Evolutionary conservation across 2,329 filamentous ascomycete genomes (phyloP).

Genomic region (Aspergillus flavus): DNA sequence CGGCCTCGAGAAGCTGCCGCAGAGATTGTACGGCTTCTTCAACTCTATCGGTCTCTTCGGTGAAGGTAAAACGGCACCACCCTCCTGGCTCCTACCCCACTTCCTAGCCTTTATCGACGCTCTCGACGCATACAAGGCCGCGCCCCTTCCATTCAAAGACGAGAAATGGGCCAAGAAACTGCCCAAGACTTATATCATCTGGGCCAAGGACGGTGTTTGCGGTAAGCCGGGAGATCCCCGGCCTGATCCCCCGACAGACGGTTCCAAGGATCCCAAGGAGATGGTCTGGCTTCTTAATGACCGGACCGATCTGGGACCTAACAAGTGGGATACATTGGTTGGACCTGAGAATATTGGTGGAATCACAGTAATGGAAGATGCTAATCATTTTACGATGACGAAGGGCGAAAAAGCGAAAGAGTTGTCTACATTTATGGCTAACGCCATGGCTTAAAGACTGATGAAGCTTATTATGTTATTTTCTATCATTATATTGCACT

Average conservation of each 20-base stretch:
- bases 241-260: constrained; percentile 43
- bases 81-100: constrained; percentile 55
- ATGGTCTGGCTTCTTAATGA: constrained; percentile 55
- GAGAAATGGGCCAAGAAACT: constrained; percentile 34
- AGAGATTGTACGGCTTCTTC: constrained; percentile 54
- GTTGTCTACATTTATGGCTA: constrained; percentile 32
- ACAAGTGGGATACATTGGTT: constrained; percentile 52
- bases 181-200: constrained; percentile 49
- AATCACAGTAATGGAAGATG: constrained; percentile 36
- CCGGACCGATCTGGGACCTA: constrained; percentile 50
- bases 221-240: constrained; percentile 43
- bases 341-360: constrained; percentile 38
- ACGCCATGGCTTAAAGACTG: constrained; percentile 23
- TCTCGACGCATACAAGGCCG: constrained; percentile 48
- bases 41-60: constrained; percentile 52
- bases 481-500: constrained; percentile 6
- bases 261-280: constrained; percentile 46
- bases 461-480: neutral
- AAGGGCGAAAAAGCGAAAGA: constrained; percentile 33
- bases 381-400: constrained; percentile 37
- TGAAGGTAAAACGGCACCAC: constrained; percentile 45
- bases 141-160: constrained; percentile 35
- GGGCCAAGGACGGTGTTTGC: constrained; percentile 53
- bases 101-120: constrained; percentile 54
- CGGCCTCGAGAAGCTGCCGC: constrained; percentile 68